Percentiles rank a stretch among this genome's conserved stretches.
Evolutionary conservation across 805 yeast species (phyloP).

Genomic region (Pichia ethanolica): DNA sequence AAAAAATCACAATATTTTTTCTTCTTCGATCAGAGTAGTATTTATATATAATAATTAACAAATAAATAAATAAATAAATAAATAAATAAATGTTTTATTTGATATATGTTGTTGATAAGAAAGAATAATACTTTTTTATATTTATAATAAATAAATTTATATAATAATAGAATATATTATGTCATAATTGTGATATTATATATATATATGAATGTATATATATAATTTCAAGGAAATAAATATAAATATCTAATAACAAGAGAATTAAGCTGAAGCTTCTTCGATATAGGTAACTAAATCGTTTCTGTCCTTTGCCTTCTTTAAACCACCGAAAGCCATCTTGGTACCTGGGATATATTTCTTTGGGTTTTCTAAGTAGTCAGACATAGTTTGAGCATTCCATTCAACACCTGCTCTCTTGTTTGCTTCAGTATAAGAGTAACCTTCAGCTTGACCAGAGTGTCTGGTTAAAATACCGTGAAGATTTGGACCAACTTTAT

Average conservation of each 20-base stretch:
- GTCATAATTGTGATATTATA: no score
- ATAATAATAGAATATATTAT: no score
- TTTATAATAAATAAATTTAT: no score
- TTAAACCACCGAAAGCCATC: slow-evolving; percentile 99
- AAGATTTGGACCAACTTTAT: slow-evolving; percentile 99
- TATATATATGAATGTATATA: no score
- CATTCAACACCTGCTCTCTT: slow-evolving; percentile 89
- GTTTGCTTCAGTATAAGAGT: slow-evolving; percentile 97
- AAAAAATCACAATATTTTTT: no score
- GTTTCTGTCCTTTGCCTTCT: slow-evolving; percentile 98
- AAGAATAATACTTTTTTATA: no score
- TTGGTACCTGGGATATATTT: slow-evolving; percentile 99
- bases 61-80: no score
- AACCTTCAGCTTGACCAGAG: slow-evolving; percentile 89
- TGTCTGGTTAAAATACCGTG: slow-evolving; percentile 90
- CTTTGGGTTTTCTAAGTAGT: slow-evolving; percentile 98
- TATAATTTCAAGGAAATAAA: no score
- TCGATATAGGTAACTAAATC: slow-evolving; percentile 85
- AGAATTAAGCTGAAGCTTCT: slow-evolving; percentile 26
- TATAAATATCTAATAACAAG: background rate
- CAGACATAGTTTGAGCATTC: slow-evolving; percentile 82
- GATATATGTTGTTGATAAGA: no score
- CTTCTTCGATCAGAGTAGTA: no score
- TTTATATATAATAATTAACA: no score
- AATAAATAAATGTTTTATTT: no score